Conservation (phyloP, 108 stramenopile species). For the Nitzschia sp. region DNA sequence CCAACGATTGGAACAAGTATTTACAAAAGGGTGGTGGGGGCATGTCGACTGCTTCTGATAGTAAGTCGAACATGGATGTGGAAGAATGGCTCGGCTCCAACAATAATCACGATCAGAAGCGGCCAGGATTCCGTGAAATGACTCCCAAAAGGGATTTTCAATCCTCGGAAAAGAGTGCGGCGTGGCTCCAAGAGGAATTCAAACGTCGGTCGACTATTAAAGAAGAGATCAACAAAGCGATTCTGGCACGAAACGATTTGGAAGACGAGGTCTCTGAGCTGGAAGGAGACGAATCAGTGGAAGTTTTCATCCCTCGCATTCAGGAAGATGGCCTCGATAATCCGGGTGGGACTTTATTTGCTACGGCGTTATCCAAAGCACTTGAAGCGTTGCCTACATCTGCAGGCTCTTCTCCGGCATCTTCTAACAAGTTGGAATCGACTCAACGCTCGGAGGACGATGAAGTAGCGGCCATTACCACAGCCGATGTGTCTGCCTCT, state of each 20-base stretch:
- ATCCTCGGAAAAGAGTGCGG: slow-evolving; percentile 32
- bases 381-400: background rate
- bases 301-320: background rate
- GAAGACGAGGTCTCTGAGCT: background rate
- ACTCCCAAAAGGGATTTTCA: slow-evolving; percentile 39
- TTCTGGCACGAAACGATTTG: slow-evolving; percentile 8
- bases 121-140: slow-evolving; percentile 12
- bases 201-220: slow-evolving; percentile 27
- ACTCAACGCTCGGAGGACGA: slow-evolving; percentile 21
- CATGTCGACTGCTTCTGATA: background rate
- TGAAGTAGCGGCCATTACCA: slow-evolving; percentile 30
- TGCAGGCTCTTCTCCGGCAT: background rate
- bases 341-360: slow-evolving; percentile 2
- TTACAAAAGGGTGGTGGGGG: background rate
- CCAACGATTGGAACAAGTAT: slow-evolving; percentile 13
- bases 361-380: background rate
- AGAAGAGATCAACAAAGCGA: slow-evolving; percentile 34
- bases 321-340: background rate
- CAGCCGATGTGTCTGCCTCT: background rate
- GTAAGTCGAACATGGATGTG: background rate
- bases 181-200: slow-evolving; percentile 33
- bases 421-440: background rate
- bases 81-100: background rate
- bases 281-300: background rate
- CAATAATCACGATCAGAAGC: background rate